phyloP scores from a whole-genome alignment of 2,329 filamentous ascomycete genomes.

The Neophaeococcomyces aloes region DNA sequence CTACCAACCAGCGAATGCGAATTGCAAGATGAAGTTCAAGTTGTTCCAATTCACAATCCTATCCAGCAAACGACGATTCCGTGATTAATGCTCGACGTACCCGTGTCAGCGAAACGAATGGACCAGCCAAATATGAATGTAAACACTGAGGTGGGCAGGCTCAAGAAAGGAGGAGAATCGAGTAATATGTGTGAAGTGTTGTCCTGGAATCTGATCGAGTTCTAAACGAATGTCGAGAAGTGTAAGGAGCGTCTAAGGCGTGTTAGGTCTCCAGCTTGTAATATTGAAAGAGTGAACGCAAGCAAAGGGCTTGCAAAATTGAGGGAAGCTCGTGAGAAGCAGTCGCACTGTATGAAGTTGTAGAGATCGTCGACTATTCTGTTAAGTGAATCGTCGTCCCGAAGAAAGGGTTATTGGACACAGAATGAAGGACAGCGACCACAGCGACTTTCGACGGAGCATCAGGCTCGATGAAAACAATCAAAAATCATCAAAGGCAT shows the following conservation, averaged over 20 bases:
- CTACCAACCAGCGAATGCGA: no score
- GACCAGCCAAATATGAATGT: conserved; percentile 7
- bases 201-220: neutral
- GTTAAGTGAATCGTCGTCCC: conserved; percentile 11
- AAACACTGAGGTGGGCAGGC: neutral
- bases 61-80: neutral
- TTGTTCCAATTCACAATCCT: no score
- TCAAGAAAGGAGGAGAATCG: neutral
- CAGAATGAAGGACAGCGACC: conserved; percentile 22
- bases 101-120: neutral
- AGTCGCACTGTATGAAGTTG: conserved; percentile 3
- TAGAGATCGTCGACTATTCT: conserved; percentile 2
- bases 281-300: conserved; percentile 15
- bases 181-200: neutral
- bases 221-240: neutral
- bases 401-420: conserved; percentile 20
- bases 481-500: conserved; percentile 9
- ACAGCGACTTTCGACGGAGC: conserved; percentile 23
- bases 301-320: conserved; percentile 19
- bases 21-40: no score
- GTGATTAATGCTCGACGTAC: neutral
- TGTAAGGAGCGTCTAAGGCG: no score
- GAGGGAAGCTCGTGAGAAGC: conserved; percentile 10
- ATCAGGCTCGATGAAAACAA: conserved; percentile 20
- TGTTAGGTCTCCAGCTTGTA: conserved; percentile 1